Evolutionary conservation across 345 rosid species (phyloP), one percentile per base, ranked within the genome.

Genomic region (Citrus trifoliata): DNA sequence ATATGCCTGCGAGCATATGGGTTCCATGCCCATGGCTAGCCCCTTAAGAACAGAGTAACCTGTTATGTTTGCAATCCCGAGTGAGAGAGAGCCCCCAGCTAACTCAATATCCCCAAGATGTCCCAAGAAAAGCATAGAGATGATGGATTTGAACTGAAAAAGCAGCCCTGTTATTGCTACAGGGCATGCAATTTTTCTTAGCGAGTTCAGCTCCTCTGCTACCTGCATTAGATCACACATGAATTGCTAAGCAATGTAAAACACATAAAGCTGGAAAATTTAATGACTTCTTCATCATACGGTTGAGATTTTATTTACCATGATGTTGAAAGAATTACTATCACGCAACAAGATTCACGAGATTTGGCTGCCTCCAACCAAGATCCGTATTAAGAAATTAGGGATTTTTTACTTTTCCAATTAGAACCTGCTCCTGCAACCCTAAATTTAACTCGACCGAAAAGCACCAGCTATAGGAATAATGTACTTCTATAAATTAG

Each of bases 1-100:
- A n/a, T 79, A 82, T 3, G 87, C 85, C 46, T 86, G 89, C 55
- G 76, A 78, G 68, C 85, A 86, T 30, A 86, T 76, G 65, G 89
- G 83, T 30, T 86, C 87, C 88, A 86, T 86, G 21, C 82, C 87
- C 62, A 62, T 77, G 37, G 85, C 80, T 42, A 86, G 72, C 73
- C 89, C 89, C 55, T 82, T 86, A 48, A 84, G 70, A 13, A 84
- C 32, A 1, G 87, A 84, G 76, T 68, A 76, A 37, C 89, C 87
- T 64, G 84, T 82, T 67, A 86, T 82, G 82, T 84, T 86, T 40
- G 85, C 85, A 7, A 84, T 58, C 14, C 83, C 83, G 5, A 80
- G 63, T 9, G 87, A 63, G 1, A 86, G 73, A 19, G 82, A 86
- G 32, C 85, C 84, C 42, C 85, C 85, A 0, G 89, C 87, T 21